Conservation (phyloP, 1,284 basidiomycete genomes). For the Cryptococcus wingfieldii region DNA sequence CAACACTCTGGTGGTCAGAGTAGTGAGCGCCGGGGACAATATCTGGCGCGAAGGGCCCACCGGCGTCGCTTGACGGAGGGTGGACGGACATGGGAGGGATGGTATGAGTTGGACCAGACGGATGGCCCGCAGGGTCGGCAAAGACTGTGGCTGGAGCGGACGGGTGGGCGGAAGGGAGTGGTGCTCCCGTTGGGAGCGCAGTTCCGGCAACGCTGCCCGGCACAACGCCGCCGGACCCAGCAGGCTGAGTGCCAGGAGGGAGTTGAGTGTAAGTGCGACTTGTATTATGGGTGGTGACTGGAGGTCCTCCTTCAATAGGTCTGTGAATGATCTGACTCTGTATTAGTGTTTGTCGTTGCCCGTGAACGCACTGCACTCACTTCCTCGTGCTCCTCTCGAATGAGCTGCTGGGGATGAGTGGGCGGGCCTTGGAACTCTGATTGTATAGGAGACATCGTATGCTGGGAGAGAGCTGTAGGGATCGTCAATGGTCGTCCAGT, state of each 20-base stretch:
- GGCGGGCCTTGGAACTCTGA: slow-evolving; percentile 6
- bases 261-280: slow-evolving; percentile 27
- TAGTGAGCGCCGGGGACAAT: slow-evolving; percentile 9
- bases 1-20: slow-evolving; percentile 16
- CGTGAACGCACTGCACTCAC: slow-evolving; percentile 17
- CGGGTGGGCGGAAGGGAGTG: too few species aligned
- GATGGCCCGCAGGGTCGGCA: slow-evolving; percentile 2
- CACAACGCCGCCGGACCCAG: slow-evolving; percentile 8
- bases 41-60: not conserved
- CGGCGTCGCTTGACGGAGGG: not conserved
- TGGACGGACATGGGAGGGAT: not conserved
- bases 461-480: slow-evolving; percentile 27
- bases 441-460: slow-evolving; percentile 26
- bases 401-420: slow-evolving; percentile 14
- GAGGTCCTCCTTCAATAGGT: slow-evolving; percentile 23
- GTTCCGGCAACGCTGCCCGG: slow-evolving; percentile 3
- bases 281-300: slow-evolving; percentile 29
- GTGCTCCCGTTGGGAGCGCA: not conserved
- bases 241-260: slow-evolving; percentile 9
- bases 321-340: slow-evolving; percentile 28
- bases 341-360: not conserved
- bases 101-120: not conserved
- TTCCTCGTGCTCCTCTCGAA: slow-evolving; percentile 40
- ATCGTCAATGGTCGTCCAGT: slow-evolving; percentile 33
- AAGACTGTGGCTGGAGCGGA: slow-evolving; percentile 4